These are phyloP conservation scores for Juncus effusus DNA, from an alignment of 176 grass and related monocot species.

Conservation along the genomic window DNA sequence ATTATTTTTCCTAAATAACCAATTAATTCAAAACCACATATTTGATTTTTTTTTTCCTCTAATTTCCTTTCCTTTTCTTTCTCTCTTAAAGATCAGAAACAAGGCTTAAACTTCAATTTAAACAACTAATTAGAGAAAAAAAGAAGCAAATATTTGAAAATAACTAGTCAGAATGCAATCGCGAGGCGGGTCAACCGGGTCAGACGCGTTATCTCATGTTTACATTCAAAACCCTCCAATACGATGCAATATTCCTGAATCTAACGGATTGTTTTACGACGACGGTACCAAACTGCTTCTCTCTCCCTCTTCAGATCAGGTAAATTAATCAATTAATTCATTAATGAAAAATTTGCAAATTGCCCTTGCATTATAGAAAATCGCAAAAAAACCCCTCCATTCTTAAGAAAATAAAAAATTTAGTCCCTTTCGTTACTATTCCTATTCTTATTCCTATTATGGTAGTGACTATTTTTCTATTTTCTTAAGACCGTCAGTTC, in stretches of 20 bases:
- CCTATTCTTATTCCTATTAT: too few species aligned
- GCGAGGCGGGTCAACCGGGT: conserved; percentile 49
- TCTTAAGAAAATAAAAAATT: too few species aligned
- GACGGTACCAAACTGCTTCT: conserved; percentile 84
- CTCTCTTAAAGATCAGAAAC: conserved; percentile 55
- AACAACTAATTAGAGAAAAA: too few species aligned
- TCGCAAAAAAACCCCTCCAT: too few species aligned
- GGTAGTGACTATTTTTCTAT: too few species aligned
- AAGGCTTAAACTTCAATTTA: conserved; percentile 45
- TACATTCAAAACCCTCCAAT: conserved; percentile 87
- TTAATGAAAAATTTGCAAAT: too few species aligned
- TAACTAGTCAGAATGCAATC: not conserved
- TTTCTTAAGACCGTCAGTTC: too few species aligned
- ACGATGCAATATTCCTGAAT: conserved; percentile 80
- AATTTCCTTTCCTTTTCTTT: too few species aligned
- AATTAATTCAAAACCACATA: not conserved
- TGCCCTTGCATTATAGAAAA: too few species aligned
- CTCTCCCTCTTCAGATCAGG: conserved; percentile 77
- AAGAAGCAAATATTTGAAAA: too few species aligned
- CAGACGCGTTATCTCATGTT: conserved; percentile 72
- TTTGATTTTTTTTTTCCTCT: conserved; percentile 10
- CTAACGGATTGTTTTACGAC: conserved; percentile 79
- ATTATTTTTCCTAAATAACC: not conserved
- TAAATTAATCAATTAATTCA: conserved; percentile 25
- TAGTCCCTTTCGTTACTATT: too few species aligned